Evolutionary conservation across 2,329 filamentous ascomycete genomes (phyloP).

Genomic region (Aureobasidium leucospermi): DNA sequence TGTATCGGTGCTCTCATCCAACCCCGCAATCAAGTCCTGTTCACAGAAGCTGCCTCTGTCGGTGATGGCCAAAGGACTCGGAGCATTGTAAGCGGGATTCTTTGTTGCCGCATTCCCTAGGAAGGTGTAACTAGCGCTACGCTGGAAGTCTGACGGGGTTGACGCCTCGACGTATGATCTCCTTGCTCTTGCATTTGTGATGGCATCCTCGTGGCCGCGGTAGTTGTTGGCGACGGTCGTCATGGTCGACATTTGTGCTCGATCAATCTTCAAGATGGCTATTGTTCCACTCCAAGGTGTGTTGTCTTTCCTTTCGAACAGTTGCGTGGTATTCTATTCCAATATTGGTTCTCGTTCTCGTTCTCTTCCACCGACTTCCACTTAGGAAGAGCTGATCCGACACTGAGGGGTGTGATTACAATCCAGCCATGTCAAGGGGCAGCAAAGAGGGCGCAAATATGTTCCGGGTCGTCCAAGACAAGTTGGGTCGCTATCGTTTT

Average conservation of each 20-base stretch:
- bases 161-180: neutral
- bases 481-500: neutral
- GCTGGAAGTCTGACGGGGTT: slow-evolving; percentile 32
- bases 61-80: slow-evolving; percentile 22
- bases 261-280: neutral
- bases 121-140: slow-evolving; percentile 53
- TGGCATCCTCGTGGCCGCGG: neutral
- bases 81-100: slow-evolving; percentile 20
- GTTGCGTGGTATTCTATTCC: neutral
- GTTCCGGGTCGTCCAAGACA: neutral
- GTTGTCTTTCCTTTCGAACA: neutral
- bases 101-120: slow-evolving; percentile 34
- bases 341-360: neutral
- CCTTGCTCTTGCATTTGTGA: neutral
- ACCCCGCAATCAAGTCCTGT: slow-evolving; percentile 32
- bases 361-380: neutral
- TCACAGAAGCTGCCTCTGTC: slow-evolving; percentile 46
- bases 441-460: neutral
- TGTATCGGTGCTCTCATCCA: slow-evolving; percentile 28
- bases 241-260: slow-evolving; percentile 5
- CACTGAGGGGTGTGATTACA: neutral
- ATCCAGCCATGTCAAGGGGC: neutral
- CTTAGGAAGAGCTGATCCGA: neutral
- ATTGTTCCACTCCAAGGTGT: neutral
- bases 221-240: slow-evolving; percentile 3